Conservation (phyloP, 106 monocot genomes). For the Alisma plantagoaquatica region DNA sequence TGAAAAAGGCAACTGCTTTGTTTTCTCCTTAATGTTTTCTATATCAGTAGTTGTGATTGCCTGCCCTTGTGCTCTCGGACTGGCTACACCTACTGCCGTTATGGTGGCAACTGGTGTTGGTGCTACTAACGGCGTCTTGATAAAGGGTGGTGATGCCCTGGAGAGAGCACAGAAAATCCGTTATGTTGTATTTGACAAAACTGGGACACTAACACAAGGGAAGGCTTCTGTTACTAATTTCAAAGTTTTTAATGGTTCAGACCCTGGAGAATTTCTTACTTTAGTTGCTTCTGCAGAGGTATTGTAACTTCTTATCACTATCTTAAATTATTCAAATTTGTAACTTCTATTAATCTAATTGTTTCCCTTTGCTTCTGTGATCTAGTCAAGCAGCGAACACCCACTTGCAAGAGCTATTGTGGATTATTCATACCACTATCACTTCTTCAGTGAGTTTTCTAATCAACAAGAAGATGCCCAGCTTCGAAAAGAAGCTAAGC, state of each 20-base stretch:
- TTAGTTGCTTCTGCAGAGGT: conserved; percentile 98
- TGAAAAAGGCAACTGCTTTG: conserved; percentile 73
- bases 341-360: background rate
- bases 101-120: conserved; percentile 99
- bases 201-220: conserved; percentile 91
- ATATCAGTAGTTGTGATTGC: conserved; percentile 97
- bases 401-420: conserved; percentile 89
- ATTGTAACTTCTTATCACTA: conserved; percentile 2
- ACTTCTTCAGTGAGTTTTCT: conserved; percentile 41
- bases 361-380: conserved; percentile 18
- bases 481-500: conserved; percentile 35
- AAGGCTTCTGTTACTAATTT: conserved; percentile 66
- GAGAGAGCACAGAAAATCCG: conserved; percentile 78
- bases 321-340: background rate
- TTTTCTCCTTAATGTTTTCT: conserved; percentile 94
- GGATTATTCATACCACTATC: conserved; percentile 75
- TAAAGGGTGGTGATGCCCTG: conserved; percentile 97
- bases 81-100: conserved; percentile 96
- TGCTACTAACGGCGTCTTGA: conserved; percentile 73
- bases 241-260: conserved; percentile 58
- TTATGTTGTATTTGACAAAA: conserved; percentile 89
- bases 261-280: conserved; percentile 62
- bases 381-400: conserved; percentile 92
- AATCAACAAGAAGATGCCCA: conserved; percentile 42
- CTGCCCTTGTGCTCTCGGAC: conserved; percentile 95